Conservation (phyloP, 768 basidiomycete genomes). For the Boletus fagicola region DNA sequence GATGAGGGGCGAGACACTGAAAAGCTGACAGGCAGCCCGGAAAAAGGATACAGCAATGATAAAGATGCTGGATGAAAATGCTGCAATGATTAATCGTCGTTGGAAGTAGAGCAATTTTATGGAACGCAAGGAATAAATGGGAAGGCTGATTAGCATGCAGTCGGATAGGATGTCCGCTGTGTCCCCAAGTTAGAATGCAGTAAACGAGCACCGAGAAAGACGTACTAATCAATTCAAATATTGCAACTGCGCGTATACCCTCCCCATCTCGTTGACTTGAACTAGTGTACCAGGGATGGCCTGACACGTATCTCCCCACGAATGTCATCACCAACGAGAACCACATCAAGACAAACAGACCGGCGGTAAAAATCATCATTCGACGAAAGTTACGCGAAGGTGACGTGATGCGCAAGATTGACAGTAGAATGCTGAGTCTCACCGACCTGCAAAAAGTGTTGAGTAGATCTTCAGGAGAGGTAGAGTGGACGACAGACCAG, state of each 20-base stretch:
- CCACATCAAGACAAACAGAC: slow-evolving; percentile 16
- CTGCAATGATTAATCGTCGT: slow-evolving; percentile 7
- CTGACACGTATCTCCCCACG: background rate
- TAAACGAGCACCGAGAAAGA: background rate
- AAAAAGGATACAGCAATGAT: slow-evolving; percentile 6
- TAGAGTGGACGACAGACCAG: slow-evolving; percentile 10
- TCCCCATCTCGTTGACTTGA: background rate
- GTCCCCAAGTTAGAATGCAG: background rate
- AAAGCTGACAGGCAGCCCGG: slow-evolving; percentile 10
- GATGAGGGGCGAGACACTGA: background rate
- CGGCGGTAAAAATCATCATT: slow-evolving; percentile 2
- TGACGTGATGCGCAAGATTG: slow-evolving; percentile 10
- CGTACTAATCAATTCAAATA: slow-evolving; percentile 19
- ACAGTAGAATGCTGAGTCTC: slow-evolving; percentile 16
- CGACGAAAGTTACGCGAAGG: slow-evolving; percentile 9
- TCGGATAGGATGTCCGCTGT: slow-evolving; percentile 25
- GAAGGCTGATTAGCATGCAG: slow-evolving; percentile 9
- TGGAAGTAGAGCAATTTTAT: slow-evolving; percentile 1
- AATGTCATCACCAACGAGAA: slow-evolving; percentile 3
- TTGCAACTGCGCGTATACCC: background rate
- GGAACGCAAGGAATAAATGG: slow-evolving; percentile 6
- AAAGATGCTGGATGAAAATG: slow-evolving; percentile 10
- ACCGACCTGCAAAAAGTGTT: slow-evolving; percentile 8
- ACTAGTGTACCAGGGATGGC: background rate
- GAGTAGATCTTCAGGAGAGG: background rate